Base-by-base conservation (phyloP, 139 green algal genomes). In the Desmodesmus armatus region DNA sequence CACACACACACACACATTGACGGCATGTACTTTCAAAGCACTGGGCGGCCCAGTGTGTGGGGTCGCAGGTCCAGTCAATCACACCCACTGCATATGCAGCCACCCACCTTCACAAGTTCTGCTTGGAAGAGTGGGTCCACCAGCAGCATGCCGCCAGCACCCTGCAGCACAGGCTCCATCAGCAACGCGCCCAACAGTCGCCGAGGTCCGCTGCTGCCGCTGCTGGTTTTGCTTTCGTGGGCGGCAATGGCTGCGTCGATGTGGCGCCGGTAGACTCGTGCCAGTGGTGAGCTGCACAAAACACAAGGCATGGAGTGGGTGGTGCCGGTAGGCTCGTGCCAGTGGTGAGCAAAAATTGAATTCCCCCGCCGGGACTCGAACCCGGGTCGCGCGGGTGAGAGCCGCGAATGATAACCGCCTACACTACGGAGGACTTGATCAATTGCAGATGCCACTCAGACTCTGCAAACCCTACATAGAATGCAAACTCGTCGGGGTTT, bases 111-210 rank as follows among this genome's bases (percentile, higher is more conserved):
- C 41, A 90, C 93, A 69, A 98, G 66, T 7, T 86, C 76, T 0
- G 90, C 67, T 90, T 99, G 97, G 88, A 96, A 99, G 17, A 94
- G 83, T 0, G 97, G 97, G 86, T 99, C 97, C 19, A 98, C 85
- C 44, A 98, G 69, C 44, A 94, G 81, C 97, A 99, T 99, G 65
- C 97, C 97, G 0, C 97, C 97, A 15, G 97, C 96, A 3, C 96
- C 97, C 90, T 98, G 96, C 78, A 98, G 44, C 58, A 97, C 83
- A 2, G 96, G 96, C 92, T 99, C 96, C 44, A 99, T 87, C 23
- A 99, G 92, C 43, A 85, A 88, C 1, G 92, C 94, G 0, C 86
- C 93, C 35, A 95, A 55, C 37, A 33, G 33, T 11, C 69, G 33
- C 3, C 2, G 69, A 0, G 35, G 35, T 15, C 43, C 29, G 19